Evolutionary conservation across 2,329 filamentous ascomycete genomes (phyloP).

Genomic region (Clarireedia homoeocarpa): DNA sequence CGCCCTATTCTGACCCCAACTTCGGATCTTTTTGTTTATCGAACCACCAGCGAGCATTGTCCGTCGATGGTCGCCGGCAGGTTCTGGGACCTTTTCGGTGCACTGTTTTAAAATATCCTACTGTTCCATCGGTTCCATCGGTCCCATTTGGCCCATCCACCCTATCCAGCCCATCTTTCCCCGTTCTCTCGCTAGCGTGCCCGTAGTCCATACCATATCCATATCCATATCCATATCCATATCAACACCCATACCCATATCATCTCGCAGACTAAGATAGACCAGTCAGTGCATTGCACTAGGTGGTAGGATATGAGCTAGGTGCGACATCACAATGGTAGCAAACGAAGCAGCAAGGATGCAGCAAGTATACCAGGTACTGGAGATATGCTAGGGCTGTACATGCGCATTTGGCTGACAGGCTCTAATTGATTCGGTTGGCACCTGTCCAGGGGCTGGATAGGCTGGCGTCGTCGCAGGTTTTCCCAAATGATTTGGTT

Average conservation of each 20-base stretch:
- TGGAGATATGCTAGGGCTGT: conserved; percentile 23
- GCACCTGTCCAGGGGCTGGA: conserved; percentile 17
- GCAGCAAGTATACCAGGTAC: conserved; percentile 12
- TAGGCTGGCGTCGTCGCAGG: conserved; percentile 26
- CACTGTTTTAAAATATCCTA: not conserved
- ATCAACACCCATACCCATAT: no score
- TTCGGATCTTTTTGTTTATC: not conserved
- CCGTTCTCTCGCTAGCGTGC: no score
- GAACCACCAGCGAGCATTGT: conserved; percentile 1
- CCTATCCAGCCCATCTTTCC: no score
- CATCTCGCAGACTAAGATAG: not conserved
- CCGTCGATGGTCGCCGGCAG: not conserved
- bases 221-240: no score
- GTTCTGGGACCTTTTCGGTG: conserved; percentile 1
- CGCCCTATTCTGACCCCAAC: not conserved
- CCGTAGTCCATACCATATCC: no score
- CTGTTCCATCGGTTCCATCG: no score
- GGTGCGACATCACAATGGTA: conserved; percentile 22
- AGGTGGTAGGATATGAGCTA: conserved; percentile 6
- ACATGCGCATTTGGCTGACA: conserved; percentile 22
- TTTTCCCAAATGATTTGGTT: conserved; percentile 11
- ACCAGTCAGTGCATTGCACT: not conserved
- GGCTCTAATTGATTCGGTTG: conserved; percentile 23
- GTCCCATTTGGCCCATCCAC: no score
- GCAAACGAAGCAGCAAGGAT: conserved; percentile 11